A percentile compares a stretch with the other conserved stretches of the same genome.
Evolutionary conservation across 2,329 filamentous ascomycete species (phyloP).

Genomic region (Esteya vermicola): DNA sequence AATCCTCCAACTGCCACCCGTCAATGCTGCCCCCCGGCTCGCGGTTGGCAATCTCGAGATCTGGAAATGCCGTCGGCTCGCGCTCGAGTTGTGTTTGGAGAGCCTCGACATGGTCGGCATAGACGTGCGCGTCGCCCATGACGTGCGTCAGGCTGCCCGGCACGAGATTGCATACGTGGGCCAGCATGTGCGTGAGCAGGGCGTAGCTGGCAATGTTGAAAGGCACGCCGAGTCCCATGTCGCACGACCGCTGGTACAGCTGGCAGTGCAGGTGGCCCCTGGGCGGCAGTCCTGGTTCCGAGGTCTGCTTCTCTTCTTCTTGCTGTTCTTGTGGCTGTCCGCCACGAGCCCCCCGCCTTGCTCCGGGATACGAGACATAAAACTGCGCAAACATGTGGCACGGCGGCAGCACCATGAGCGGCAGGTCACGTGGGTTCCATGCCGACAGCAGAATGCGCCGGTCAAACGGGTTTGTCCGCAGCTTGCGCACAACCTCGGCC

Average conservation of each 20-base stretch:
- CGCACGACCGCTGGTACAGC: slow-evolving; percentile 85
- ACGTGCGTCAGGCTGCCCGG: slow-evolving; percentile 85
- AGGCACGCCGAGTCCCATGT: slow-evolving; percentile 93
- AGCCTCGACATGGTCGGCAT: slow-evolving; percentile 82
- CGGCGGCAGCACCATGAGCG: slow-evolving; percentile 81
- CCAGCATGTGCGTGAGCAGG: slow-evolving; percentile 87
- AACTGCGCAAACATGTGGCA: slow-evolving; percentile 99
- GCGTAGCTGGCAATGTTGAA: slow-evolving; percentile 98
- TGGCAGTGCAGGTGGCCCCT: slow-evolving; percentile 69
- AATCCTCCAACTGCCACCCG: slow-evolving; percentile 79
- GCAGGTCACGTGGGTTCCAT: slow-evolving; percentile 83
- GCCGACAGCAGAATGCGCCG: slow-evolving; percentile 79
- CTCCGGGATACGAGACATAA: slow-evolving; percentile 65
- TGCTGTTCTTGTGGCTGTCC: slow-evolving; percentile 5
- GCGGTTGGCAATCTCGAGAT: slow-evolving; percentile 55
- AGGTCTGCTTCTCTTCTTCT: slow-evolving; percentile 8
- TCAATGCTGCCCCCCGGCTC: slow-evolving; percentile 62
- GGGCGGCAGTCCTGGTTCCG: slow-evolving; percentile 1
- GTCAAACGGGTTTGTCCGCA: slow-evolving; percentile 74
- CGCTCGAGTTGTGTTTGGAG: slow-evolving; percentile 66
- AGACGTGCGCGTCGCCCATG: slow-evolving; percentile 98
- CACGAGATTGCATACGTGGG: slow-evolving; percentile 68
- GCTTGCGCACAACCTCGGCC: slow-evolving; percentile 74
- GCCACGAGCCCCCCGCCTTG: slow-evolving; percentile 13
- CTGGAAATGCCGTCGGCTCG: slow-evolving; percentile 70